phyloP scores from a whole-genome alignment of 2,329 filamentous ascomycete species.

The Passalora sequoiae region DNA sequence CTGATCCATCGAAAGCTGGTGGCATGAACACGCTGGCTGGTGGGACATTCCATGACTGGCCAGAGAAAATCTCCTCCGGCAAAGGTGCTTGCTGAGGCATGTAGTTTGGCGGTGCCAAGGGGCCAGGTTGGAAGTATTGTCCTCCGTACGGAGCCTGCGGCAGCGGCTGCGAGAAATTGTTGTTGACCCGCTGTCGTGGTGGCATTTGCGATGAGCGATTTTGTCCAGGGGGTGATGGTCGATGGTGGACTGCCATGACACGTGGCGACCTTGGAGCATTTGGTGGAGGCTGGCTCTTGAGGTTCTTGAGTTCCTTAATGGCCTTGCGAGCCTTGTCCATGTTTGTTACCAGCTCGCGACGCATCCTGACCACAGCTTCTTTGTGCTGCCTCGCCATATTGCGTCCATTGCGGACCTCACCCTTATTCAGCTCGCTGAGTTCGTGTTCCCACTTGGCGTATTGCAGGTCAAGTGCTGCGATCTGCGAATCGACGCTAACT shows the following conservation, averaged over 20 bases:
- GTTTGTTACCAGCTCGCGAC: slow-evolving; percentile 31
- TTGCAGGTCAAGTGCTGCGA: slow-evolving; percentile 34
- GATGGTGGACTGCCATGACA: slow-evolving; percentile 18
- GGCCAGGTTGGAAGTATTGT: slow-evolving; percentile 3
- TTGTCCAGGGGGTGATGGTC: slow-evolving; percentile 23
- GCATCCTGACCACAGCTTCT: slow-evolving; percentile 31
- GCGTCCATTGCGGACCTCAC: slow-evolving; percentile 34
- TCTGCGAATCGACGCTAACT: slow-evolving; percentile 29
- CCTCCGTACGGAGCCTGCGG: not conserved
- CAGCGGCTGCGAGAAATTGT: slow-evolving; percentile 17
- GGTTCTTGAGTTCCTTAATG: slow-evolving; percentile 31
- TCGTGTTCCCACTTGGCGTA: slow-evolving; percentile 35
- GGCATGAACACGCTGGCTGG: slow-evolving; percentile 25
- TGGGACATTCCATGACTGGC: slow-evolving; percentile 22
- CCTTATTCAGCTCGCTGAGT: slow-evolving; percentile 35
- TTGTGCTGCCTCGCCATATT: slow-evolving; percentile 30
- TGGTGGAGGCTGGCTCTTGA: slow-evolving; percentile 26
- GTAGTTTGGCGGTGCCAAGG: slow-evolving; percentile 15
- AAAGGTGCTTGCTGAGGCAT: slow-evolving; percentile 11
- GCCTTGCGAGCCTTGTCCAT: slow-evolving; percentile 35
- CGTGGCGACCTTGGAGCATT: slow-evolving; percentile 25
- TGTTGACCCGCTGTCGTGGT: not conserved
- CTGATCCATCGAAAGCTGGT: slow-evolving; percentile 31
- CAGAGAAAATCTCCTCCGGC: slow-evolving; percentile 19
- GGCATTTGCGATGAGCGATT: slow-evolving; percentile 15